Evolutionary conservation across 2,329 filamentous ascomycete species (phyloP), one percentile per base, ranked within the genome.

Genomic region (Aspergillus sp.): DNA sequence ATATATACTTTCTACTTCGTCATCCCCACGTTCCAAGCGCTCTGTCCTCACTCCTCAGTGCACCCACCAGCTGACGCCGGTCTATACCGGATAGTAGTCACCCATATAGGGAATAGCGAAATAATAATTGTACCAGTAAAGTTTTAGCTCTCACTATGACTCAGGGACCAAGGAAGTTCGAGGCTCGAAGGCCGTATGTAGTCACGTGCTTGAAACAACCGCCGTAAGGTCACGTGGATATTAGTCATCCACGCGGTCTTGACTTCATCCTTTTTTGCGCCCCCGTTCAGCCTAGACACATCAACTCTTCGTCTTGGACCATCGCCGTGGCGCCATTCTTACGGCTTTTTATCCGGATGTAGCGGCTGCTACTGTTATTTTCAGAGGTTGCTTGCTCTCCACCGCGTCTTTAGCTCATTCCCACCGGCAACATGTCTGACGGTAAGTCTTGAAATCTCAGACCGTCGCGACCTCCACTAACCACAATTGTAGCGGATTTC

Each of bases 401-500:
- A 53, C 57, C 59, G 62, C 63, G 66, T 61, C 62, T 65, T 63
- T 63, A 63, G 55, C 57, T 61, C 59, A 60, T 55, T 48, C 30
- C 55, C 56, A 53, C 60, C 53, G 45, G 55, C 69, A 72, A 61
- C 64, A 78, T 78, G 76, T 78, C 76, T 68, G 76, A 78, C 71
- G 71, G 76, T 78, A 73, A 41, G 71, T 63, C 51, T 53, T 59
- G 48, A 55, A 57, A 53, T 48, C 58, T 50, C 61, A 53, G 53
- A 45, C 42, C 53, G 52, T 53, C 48, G 18, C 59, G 26, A 55
- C 24, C 12, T 38, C 20, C 58, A 60, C 69, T 76, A 58, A 72
- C 62, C 20, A 24, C 42, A 48, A 56, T 43, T 61, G 6, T 58
- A 83, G 88, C 89, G 77, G 91, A 96, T 77, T 95, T 96, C 78